Conservation (phyloP, 306 rosid genomes). For the Leucaena leucocephala region DNA sequence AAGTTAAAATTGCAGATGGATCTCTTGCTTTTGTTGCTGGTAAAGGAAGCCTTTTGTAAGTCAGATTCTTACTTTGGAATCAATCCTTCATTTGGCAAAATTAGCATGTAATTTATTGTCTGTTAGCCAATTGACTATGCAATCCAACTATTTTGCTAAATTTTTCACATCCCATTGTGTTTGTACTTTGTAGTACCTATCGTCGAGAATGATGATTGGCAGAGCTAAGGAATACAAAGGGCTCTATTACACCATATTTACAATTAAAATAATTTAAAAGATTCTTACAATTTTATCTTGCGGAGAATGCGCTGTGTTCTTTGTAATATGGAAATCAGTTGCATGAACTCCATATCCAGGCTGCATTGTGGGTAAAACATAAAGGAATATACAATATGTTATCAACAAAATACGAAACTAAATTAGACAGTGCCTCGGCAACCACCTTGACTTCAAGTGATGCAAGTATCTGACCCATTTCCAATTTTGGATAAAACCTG, state of each 20-base stretch:
- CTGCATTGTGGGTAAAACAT: slow-evolving; percentile 49
- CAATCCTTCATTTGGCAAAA: background rate
- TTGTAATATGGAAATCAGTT: slow-evolving; percentile 72
- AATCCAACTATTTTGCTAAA: too few species aligned
- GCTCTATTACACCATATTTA: slow-evolving; percentile 12
- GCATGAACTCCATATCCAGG: slow-evolving; percentile 76
- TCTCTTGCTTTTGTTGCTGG: background rate
- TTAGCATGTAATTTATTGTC: background rate
- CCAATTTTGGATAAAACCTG: slow-evolving; percentile 81
- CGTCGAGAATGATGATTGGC: too few species aligned
- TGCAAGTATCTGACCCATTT: slow-evolving; percentile 61
- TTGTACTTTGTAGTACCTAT: too few species aligned
- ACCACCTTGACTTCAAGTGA: slow-evolving; percentile 69
- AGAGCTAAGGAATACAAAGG: background rate
- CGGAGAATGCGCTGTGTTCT: slow-evolving; percentile 39
- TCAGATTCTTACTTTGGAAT: background rate
- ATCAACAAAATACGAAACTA: background rate
- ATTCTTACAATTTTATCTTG: slow-evolving; percentile 77
- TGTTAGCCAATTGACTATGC: background rate
- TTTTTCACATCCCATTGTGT: too few species aligned
- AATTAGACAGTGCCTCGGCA: slow-evolving; percentile 34
- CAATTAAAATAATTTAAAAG: slow-evolving; percentile 33
- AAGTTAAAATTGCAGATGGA: background rate
- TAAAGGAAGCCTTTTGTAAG: background rate
- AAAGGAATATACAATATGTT: slow-evolving; percentile 24